These are phyloP conservation scores for Fragaria ananassa DNA, from an alignment of 306 rosid species.

Conservation along the genomic window DNA sequence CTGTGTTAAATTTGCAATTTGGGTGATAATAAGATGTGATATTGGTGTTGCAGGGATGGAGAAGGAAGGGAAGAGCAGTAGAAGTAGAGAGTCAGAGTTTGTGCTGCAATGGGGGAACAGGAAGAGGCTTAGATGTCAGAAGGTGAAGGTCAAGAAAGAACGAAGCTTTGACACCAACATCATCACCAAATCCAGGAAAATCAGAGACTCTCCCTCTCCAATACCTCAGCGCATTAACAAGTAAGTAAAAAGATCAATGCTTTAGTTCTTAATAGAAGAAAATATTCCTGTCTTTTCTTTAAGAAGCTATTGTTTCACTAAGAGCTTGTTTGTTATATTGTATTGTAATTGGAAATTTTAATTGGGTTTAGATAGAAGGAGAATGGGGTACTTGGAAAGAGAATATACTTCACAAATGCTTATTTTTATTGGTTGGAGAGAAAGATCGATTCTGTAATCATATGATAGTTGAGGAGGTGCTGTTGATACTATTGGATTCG, in stretches of 20 bases:
- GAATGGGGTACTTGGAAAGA: background rate
- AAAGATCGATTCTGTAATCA: background rate
- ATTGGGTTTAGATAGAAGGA: background rate
- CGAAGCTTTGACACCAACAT: constrained; percentile 20
- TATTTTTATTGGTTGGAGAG: constrained; percentile 8
- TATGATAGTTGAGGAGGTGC: background rate
- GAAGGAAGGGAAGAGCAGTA: constrained; percentile 37
- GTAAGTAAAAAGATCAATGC: constrained; percentile 27
- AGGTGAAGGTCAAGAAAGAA: constrained; percentile 39
- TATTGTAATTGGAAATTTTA: background rate
- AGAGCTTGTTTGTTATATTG: background rate
- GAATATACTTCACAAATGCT: background rate
- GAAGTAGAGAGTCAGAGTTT: constrained; percentile 43
- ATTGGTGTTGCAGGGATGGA: constrained; percentile 43
- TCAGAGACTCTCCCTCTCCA: constrained; percentile 30
- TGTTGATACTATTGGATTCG: background rate
- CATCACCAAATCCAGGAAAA: background rate
- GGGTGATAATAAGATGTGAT: constrained; percentile 6
- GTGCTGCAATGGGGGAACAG: constrained; percentile 57
- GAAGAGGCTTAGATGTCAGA: constrained; percentile 50
- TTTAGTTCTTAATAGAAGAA: background rate
- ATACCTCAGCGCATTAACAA: constrained; percentile 36
- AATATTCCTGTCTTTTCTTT: background rate
- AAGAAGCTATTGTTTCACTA: background rate
- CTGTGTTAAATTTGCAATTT: background rate